Evolutionary conservation across 805 yeast species (phyloP), one percentile per base, ranked within the genome.

Genomic region (Maudiozyma serrabonitensis): DNA sequence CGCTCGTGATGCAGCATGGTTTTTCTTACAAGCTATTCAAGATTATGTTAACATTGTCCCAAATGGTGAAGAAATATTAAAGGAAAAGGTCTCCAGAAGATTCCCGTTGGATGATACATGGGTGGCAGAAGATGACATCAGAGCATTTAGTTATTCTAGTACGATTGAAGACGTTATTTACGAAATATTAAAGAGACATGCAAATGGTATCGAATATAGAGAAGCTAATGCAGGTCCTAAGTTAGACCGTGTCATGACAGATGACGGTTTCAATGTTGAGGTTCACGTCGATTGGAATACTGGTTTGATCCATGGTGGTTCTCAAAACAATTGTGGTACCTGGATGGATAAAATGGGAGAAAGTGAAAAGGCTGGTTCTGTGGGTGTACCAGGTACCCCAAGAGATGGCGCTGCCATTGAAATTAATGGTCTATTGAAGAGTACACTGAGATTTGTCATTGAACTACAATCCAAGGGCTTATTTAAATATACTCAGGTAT

Each of bases 291-390:
- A 91, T 64, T 91, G 97, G 97, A 60, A 71, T 0, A 89, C 86
- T 12, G 99, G 99, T 1, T 69, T 93, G 31, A 71, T 90, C 4
- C 84, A 80, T 64, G 99, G 98, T 43, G 98, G 99, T 1, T 86
- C 87, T 45, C 95, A 86, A 66, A 79, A 69, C 64, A 91, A 91
- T 63, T 91, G 99, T 71, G 99, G 99, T 21, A 93, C 99, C 0
- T 91, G 99, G 99, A 91, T 90, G 96, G 99, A 91, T 69, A 91
- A 91, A 69, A 91, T 91, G 98, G 99, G 99, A 25, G 98, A 93
- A 69, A 86, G 95, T 60, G 80, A 67, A 35, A 74, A 69, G 49
- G 96, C 98, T 0, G 83, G 84, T 1, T 82, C 80, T 51, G 85
- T 83, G 57, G 99, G 99, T n/a, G 72, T 79, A 35, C 99, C 99